Evolutionary conservation across 2,329 filamentous ascomycete species (phyloP), one percentile per base, ranked within the genome.

Genomic region (Madurella mycetomatis): DNA sequence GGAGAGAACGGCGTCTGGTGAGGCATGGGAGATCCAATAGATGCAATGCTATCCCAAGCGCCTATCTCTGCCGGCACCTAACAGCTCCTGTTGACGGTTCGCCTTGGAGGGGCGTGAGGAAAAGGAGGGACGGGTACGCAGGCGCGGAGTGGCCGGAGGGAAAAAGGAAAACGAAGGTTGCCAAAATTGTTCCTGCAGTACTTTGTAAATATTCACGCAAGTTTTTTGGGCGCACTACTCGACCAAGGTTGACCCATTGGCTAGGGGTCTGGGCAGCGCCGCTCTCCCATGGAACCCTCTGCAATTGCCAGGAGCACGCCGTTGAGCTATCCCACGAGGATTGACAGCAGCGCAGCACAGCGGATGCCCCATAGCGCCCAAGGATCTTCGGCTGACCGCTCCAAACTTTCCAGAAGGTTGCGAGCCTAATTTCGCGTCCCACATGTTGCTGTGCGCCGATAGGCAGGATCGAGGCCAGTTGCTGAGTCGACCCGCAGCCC

Each of bases 361-460:
- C 15, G 32, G 39, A 19, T 25, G n/a, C 37, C 18, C 19, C 46
- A 17, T 47, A 25, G 25, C 25, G 25, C 25, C 25, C 25, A 25
- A 25, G 25, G 25, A 25, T 25, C 43, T 25, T 42, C 11, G 17
- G 41, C 48, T 58, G 53, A 60, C 60, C 59, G 60, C 57, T 52
- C 41, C 31, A 49, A 51, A 57, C 49, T 49, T 53, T 54, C 43
- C 51, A 53, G 34, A 32, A 47, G 56, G 56, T 39, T 13, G 18
- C 15, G 25, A 51, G 57, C 49, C 37, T 60, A 60, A 63, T 62
- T 61, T 62, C 61, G 58, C 57, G 56, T 56, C 39, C 54, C 55
- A 54, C 46, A 49, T 15, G 41, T 42, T 31, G 34, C 12, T 41
- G 44, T 34, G 31, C 54, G 39, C 41, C 39, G 57, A 61, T 63